Evolutionary conservation across 164 flowering plant genomes (phyloP), one percentile per base, ranked within the genome.

Genomic region (Stephania cephalantha): DNA sequence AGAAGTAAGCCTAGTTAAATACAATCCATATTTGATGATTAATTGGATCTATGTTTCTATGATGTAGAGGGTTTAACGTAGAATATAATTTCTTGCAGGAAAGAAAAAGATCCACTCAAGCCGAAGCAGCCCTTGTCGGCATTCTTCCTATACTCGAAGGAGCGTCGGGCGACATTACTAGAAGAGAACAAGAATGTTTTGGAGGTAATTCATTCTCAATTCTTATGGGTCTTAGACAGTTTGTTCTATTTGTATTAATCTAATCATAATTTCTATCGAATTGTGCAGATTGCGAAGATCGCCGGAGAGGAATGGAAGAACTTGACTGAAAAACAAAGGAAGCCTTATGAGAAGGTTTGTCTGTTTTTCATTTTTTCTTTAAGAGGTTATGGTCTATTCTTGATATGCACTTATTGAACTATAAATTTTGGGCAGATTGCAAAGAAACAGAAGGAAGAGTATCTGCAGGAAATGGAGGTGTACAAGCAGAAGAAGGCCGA

Each of bases 231-330:
- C 42, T 35, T 35, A 70, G 25, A 18, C 35, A 65, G 48, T 75
- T 63, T 10, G 9, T 25, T 9, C 7, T 7, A 2, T 6, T 65
- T 22, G 22, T 65, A 1, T 4, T 58, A 18, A 58, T 13, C 64
- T 13, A 58, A 1, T 58, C 64, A 58, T 17, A 15, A 58, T 58
- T 58, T 3, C 64, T n/a, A 58, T 13, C 13, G 0, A 18, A 58
- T 44, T 61, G 35, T 35, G 58, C 76, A 91, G 94, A 76, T 85
- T 66, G 85, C 95, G 0, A 95, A 90, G 87, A 81, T 89, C 18
- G 73, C 86, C 11, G 94, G 97, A 68, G 99, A 90, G 81, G 93
- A 95, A 76, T 95, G 99, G 99, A 95, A 90, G 82, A 90, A 81
- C 82, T 83, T 93, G 91, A 75, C 87, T 5, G 95, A 91, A 29